Evolutionary conservation across 2,329 filamentous ascomycete species (phyloP).

Genomic region (Alternaria triticimaculans): DNA sequence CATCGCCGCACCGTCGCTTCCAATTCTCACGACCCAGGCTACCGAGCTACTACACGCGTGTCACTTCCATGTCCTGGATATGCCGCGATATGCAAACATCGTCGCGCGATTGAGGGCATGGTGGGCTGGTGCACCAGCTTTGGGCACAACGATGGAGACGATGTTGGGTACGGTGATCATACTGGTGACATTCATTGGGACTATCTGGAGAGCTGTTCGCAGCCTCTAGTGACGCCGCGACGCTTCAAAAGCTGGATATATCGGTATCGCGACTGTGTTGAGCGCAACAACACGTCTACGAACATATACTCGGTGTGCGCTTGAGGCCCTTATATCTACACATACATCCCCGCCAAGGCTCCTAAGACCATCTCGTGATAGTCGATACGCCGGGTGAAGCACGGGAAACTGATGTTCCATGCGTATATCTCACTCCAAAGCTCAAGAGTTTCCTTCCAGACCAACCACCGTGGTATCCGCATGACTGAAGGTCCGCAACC

Average conservation of each 20-base stretch:
- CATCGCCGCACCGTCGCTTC: neutral
- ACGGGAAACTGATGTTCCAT: neutral
- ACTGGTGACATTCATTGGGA: neutral
- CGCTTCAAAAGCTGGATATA: neutral
- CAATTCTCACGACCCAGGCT: neutral
- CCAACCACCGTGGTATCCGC: slow-evolving; percentile 12
- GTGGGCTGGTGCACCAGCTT: neutral
- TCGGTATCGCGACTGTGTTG: neutral
- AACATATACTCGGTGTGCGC: neutral
- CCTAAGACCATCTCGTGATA: neutral
- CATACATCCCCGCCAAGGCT: neutral
- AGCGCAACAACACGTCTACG: neutral
- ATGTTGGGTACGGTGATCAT: neutral
- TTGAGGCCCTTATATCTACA: neutral
- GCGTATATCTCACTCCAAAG: neutral
- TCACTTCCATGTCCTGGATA: neutral
- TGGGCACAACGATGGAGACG: neutral
- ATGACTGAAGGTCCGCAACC: slow-evolving; percentile 13
- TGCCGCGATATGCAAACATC: neutral
- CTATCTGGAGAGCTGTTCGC: neutral
- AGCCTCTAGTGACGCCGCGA: neutral
- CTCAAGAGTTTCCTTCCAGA: neutral
- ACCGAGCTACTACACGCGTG: neutral
- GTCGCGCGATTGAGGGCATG: neutral
- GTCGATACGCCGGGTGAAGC: neutral